Conservation (phyloP, 2,329 filamentous ascomycete genomes). For the Alternaria incomplexa region DNA sequence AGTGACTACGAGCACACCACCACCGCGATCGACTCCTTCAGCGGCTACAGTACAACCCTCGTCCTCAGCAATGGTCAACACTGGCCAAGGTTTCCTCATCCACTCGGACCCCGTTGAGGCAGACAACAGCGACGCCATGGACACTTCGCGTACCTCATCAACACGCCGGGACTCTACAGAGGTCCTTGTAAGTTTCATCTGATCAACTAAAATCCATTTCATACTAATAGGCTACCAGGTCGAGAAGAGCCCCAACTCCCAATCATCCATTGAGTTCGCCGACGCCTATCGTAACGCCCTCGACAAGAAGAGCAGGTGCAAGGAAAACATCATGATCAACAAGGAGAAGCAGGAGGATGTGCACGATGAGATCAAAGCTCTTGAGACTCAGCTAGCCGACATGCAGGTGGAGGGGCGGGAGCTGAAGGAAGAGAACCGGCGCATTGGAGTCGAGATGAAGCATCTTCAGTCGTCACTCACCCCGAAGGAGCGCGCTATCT, state of each 20-base stretch:
- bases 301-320: neutral
- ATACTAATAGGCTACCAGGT: neutral
- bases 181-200: neutral
- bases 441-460: neutral
- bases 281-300: neutral
- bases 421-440: neutral
- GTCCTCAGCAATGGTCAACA: neutral
- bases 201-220: rapidly evolving
- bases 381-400: neutral
- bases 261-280: neutral
- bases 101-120: neutral
- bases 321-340: neutral
- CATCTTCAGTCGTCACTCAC: neutral
- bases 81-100: neutral
- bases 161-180: neutral
- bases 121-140: neutral
- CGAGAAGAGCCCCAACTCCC: neutral
- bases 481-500: neutral
- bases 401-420: neutral
- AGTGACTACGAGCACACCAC: neutral
- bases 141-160: neutral
- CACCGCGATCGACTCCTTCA: neutral
- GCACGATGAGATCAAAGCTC: neutral
- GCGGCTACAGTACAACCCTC: too few relatives aligned
- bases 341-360: neutral